Evolutionary conservation across 306 rosid genomes (phyloP).

Genomic region (Betula pendula): DNA sequence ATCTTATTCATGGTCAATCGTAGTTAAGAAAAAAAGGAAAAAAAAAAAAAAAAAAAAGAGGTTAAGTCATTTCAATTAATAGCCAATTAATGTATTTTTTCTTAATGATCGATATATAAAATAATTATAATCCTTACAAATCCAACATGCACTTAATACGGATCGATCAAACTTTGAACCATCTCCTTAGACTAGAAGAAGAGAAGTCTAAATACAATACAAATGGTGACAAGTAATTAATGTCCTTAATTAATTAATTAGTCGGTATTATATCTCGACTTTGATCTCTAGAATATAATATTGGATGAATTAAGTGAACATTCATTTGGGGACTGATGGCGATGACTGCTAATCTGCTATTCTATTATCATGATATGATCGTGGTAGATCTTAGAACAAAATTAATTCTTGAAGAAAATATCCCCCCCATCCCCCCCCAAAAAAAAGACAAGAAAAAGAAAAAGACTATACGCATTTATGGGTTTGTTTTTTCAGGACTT

Average conservation of each 20-base stretch:
- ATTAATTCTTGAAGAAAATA: not conserved
- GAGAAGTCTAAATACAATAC: too few species aligned
- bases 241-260: too few species aligned
- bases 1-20: not conserved
- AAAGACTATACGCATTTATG: not conserved
- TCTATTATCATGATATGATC: not conserved
- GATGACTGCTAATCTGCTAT: not conserved
- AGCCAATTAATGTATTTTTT: too few species aligned
- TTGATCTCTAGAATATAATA: not conserved
- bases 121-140: too few species aligned
- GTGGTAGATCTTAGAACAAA: not conserved
- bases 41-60: not conserved
- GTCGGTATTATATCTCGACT: not conserved
- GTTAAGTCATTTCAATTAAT: too few species aligned
- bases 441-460: not conserved
- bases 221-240: too few species aligned
- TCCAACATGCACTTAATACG: too few species aligned
- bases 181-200: too few species aligned
- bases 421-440: too few species aligned
- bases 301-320: not conserved
- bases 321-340: not conserved
- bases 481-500: slow-evolving; percentile 15
- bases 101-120: too few species aligned
- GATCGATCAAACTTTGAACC: too few species aligned
- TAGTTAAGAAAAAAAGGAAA: not conserved